phyloP scores from a whole-genome alignment of 345 rosid genomes.

The Cardamine resedifolia region DNA sequence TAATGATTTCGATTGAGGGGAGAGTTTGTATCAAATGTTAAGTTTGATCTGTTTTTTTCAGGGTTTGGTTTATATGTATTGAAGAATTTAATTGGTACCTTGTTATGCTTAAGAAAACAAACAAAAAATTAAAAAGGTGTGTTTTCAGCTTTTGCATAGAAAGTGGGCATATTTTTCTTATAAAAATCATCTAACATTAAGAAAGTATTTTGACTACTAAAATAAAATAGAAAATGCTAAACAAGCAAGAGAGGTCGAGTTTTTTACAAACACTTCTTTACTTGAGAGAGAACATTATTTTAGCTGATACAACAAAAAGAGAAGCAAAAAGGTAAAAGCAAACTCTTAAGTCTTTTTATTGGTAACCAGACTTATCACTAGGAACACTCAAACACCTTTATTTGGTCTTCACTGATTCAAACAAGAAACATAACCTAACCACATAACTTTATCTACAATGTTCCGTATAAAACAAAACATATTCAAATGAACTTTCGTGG shows the following conservation, averaged over 20 bases:
- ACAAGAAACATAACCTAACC: slow-evolving; percentile 30
- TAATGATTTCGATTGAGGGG: not conserved
- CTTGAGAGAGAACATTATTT: slow-evolving; percentile 1
- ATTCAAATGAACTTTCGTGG: slow-evolving; percentile 29
- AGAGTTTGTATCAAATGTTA: slow-evolving; percentile 16
- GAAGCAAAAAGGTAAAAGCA: not conserved
- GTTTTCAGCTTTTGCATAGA: not conserved
- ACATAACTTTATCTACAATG: slow-evolving; percentile 36
- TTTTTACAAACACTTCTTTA: slow-evolving; percentile 3
- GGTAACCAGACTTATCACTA: slow-evolving; percentile 24
- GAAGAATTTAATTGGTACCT: not conserved
- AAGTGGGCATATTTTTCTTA: not conserved
- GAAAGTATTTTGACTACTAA: not conserved
- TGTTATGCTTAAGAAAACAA: not conserved
- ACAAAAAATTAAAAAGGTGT: too few species aligned
- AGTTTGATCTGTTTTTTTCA: slow-evolving; percentile 26
- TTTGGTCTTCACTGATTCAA: slow-evolving; percentile 9
- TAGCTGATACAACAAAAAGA: slow-evolving; percentile 7
- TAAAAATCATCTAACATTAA: not conserved
- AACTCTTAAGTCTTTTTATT: slow-evolving; percentile 17
- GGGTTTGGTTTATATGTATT: not conserved
- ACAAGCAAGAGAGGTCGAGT: slow-evolving; percentile 4
- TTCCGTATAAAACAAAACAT: slow-evolving; percentile 25
- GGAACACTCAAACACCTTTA: slow-evolving; percentile 18
- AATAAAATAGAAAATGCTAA: not conserved